Conservation (phyloP, 2,329 filamentous ascomycete genomes). For the Ceratocystis eucalypticola region DNA sequence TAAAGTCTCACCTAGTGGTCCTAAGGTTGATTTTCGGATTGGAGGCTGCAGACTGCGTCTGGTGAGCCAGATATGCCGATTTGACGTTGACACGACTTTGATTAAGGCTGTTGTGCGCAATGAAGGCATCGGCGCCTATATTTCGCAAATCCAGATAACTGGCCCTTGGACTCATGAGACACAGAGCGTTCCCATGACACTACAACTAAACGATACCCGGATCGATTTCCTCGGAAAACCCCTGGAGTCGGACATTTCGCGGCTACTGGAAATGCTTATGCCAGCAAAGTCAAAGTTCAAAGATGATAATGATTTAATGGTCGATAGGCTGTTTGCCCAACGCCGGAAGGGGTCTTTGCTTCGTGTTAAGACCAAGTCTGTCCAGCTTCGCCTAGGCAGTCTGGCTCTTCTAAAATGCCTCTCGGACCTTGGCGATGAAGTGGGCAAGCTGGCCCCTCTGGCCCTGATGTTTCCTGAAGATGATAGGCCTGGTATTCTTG, state of each 20-base stretch:
- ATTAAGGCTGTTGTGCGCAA: conserved; percentile 68
- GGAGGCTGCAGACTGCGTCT: conserved; percentile 65
- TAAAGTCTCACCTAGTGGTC: conserved; percentile 28
- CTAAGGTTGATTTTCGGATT: conserved; percentile 62
- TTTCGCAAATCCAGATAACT: conserved; percentile 60
- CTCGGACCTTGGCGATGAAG: conserved; percentile 59
- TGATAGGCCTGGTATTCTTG: conserved; percentile 77
- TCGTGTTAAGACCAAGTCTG: conserved; percentile 50
- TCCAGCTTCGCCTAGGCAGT: conserved; percentile 49
- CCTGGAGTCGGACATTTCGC: conserved; percentile 66
- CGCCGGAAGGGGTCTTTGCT: conserved; percentile 75
- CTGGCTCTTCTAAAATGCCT: conserved; percentile 54
- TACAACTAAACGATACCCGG: conserved; percentile 52
- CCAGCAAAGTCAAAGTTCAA: conserved; percentile 86
- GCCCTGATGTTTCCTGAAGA: conserved; percentile 93
- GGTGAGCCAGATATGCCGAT: conserved; percentile 61
- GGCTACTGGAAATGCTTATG: conserved; percentile 71
- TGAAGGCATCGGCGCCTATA: conserved; percentile 55
- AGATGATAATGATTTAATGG: conserved; percentile 81
- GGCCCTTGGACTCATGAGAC: conserved; percentile 43
- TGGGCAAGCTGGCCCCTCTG: conserved; percentile 71
- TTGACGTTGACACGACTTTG: conserved; percentile 63
- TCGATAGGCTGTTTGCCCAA: conserved; percentile 80
- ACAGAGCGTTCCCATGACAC: conserved; percentile 45
- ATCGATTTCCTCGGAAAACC: conserved; percentile 62